Conservation (phyloP, 1,284 basidiomycete species). For the Cutaneotrichosporon cutaneum region DNA sequence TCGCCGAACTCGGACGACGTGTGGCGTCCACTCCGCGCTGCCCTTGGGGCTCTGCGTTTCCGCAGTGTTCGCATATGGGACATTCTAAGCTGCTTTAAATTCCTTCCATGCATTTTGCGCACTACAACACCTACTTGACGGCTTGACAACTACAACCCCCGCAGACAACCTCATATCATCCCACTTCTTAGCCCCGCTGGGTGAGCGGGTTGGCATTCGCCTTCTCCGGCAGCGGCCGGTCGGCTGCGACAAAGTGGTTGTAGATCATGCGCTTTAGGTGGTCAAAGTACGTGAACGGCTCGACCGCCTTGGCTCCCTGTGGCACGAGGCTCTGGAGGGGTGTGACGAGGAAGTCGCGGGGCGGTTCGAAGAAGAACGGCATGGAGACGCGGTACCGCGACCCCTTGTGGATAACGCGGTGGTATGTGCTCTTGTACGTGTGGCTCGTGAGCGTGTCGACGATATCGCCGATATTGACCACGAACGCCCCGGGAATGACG, state of each 20-base stretch:
- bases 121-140: too few species aligned
- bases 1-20: too few species aligned
- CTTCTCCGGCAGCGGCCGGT: neutral
- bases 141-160: neutral
- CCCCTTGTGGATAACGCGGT: conserved; percentile 37
- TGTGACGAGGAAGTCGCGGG: conserved; percentile 13
- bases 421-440: conserved; percentile 37
- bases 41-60: too few species aligned
- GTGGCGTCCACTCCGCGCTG: too few species aligned
- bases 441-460: conserved; percentile 39
- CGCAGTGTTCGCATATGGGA: too few species aligned
- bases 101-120: too few species aligned
- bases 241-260: conserved; percentile 2
- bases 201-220: conserved; percentile 3
- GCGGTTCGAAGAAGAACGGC: conserved; percentile 45
- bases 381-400: conserved; percentile 34
- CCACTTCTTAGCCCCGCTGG: neutral
- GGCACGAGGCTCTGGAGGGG: neutral
- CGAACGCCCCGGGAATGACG: conserved; percentile 69
- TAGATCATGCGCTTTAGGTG: conserved; percentile 10
- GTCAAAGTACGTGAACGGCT: conserved; percentile 6
- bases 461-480: conserved; percentile 66
- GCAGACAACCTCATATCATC: neutral
- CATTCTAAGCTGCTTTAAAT: too few species aligned
- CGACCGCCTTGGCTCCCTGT: neutral